Conservation (phyloP, 345 rosid genomes). For the Sisymbrium altissimum region DNA sequence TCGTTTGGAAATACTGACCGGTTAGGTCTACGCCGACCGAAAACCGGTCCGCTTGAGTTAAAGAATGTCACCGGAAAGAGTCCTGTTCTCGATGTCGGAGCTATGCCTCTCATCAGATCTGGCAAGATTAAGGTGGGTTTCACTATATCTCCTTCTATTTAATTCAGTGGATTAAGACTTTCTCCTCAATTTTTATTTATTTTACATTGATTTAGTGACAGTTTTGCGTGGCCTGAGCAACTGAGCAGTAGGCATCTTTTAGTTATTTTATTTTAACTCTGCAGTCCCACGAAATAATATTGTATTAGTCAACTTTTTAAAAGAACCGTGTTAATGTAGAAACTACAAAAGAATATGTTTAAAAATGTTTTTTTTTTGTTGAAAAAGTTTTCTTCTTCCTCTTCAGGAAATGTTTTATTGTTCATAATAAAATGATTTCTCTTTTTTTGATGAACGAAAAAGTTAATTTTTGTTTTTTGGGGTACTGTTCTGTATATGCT, state of each 20-base stretch:
- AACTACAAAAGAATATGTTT: not conserved
- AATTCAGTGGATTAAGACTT: not conserved
- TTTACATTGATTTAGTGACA: not conserved
- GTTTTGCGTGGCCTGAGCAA: not conserved
- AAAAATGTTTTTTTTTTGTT: not conserved
- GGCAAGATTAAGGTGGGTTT: slow-evolving; percentile 57
- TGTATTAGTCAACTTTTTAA: slow-evolving; percentile 8
- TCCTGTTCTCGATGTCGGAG: slow-evolving; percentile 70
- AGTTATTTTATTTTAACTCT: not conserved
- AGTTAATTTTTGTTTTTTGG: slow-evolving; percentile 15
- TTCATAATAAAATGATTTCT: not conserved
- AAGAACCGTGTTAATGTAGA: slow-evolving; percentile 14
- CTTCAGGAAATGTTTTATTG: not conserved
- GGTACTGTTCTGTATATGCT: not conserved
- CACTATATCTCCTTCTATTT: not conserved
- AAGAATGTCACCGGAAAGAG: slow-evolving; percentile 59
- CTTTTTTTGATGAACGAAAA: not conserved
- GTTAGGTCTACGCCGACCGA: slow-evolving; percentile 55
- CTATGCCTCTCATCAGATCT: slow-evolving; percentile 48
- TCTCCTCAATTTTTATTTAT: not conserved
- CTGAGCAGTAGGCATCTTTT: not conserved
- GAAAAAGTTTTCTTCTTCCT: not conserved
- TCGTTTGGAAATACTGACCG: slow-evolving; percentile 51
- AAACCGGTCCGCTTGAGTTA: slow-evolving; percentile 62
- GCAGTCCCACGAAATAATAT: not conserved